Evolutionary conservation across 2,329 filamentous ascomycete species (phyloP).

Genomic region (Penicillium sp.): DNA sequence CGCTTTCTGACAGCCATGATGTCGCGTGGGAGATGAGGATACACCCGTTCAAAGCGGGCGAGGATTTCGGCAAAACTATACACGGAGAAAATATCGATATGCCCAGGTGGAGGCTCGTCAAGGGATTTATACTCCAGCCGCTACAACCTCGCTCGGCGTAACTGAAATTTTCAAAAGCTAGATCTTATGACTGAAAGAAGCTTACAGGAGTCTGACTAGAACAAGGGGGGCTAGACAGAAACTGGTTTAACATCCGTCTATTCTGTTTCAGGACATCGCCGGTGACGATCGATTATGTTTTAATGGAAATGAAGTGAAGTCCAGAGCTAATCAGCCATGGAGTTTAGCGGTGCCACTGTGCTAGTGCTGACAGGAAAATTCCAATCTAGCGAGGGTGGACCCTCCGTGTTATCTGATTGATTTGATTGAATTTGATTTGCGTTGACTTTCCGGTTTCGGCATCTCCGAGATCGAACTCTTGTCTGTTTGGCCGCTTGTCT

Average conservation of each 20-base stretch:
- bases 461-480: neutral
- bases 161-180: neutral
- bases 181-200: neutral
- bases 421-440: constrained; percentile 6
- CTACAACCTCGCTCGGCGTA: neutral
- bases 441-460: neutral
- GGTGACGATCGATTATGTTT: neutral
- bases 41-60: neutral
- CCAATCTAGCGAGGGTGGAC: neutral
- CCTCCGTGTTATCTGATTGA: constrained; percentile 14
- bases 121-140: neutral
- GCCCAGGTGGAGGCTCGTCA: neutral
- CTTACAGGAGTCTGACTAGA: neutral
- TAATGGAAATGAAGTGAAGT: too few species aligned
- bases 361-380: constrained; percentile 1
- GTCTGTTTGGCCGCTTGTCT: too few species aligned
- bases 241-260: neutral
- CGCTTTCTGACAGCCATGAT: constrained; percentile 13
- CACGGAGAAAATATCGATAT: neutral
- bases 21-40: neutral
- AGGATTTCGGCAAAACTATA: neutral
- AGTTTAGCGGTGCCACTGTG: too few species aligned
- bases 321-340: too few species aligned
- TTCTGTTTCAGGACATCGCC: neutral
- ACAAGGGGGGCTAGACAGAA: neutral